phyloP scores from a whole-genome alignment of 2,329 filamentous ascomycete species.

The Phaeoacremonium minimum region DNA sequence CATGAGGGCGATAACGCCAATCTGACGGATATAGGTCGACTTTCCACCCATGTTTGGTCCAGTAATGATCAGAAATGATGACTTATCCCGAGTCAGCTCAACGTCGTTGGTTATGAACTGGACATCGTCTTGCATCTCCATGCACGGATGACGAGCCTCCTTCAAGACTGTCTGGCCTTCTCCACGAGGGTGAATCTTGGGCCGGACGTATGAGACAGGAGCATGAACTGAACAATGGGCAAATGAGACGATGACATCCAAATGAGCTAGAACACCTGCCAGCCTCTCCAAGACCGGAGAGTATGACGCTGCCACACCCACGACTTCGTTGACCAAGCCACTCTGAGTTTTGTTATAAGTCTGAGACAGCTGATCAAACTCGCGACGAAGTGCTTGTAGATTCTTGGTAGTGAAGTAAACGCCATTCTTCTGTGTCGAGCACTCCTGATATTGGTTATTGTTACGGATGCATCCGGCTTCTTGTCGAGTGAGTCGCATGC shows the following conservation, averaged over 20 bases:
- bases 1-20: conserved; percentile 95
- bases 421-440: conserved; percentile 97
- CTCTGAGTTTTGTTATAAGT: conserved; percentile 95
- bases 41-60: conserved; percentile 99
- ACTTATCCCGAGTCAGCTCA: conserved; percentile 69
- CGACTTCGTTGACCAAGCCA: conserved; percentile 87
- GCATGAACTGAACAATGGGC: conserved; percentile 92
- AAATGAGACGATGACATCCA: conserved; percentile 92
- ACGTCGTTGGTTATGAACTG: conserved; percentile 99
- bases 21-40: conserved; percentile 96
- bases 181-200: conserved; percentile 84
- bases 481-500: conserved; percentile 85
- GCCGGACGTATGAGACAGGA: conserved; percentile 84
- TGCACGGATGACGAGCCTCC: conserved; percentile 91
- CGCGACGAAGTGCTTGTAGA: conserved; percentile 75
- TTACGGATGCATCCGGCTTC: conserved; percentile 93
- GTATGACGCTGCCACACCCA: conserved; percentile 90
- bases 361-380: conserved; percentile 89
- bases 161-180: conserved; percentile 85
- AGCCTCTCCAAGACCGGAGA: conserved; percentile 87
- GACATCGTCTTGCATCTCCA: conserved; percentile 98
- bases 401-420: conserved; percentile 93
- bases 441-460: conserved; percentile 86
- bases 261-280: conserved; percentile 81
- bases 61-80: conserved; percentile 93